phyloP scores from a whole-genome alignment of 495 filamentous ascomycete genomes.

The Neurospora hispaniola region DNA sequence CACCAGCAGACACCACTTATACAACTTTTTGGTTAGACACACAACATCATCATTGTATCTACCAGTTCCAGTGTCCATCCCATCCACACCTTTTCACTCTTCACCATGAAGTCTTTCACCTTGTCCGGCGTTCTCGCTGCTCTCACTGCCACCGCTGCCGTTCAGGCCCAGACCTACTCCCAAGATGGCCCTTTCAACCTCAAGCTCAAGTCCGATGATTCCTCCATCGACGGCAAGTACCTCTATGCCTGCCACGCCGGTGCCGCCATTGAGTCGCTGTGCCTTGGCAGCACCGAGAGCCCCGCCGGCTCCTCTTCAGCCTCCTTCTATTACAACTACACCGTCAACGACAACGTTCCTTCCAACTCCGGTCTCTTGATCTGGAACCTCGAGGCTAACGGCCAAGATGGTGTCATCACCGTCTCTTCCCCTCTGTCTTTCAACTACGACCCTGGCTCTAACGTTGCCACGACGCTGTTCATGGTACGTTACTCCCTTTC shows the following conservation, averaged over 20 bases:
- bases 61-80: not conserved
- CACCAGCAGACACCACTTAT: slow-evolving; percentile 3
- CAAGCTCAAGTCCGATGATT: slow-evolving; percentile 22
- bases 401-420: slow-evolving; percentile 17
- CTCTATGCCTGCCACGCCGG: slow-evolving; percentile 45
- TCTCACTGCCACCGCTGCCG: slow-evolving; percentile 16
- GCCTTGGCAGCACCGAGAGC: slow-evolving; percentile 20
- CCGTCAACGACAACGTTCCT: slow-evolving; percentile 19
- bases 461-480: slow-evolving; percentile 36
- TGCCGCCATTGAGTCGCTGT: slow-evolving; percentile 44
- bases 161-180: slow-evolving; percentile 23
- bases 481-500: slow-evolving; percentile 25
- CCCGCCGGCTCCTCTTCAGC: not conserved
- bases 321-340: slow-evolving; percentile 32
- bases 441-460: slow-evolving; percentile 30
- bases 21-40: not conserved
- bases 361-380: slow-evolving; percentile 25
- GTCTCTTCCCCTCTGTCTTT: slow-evolving; percentile 32
- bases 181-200: slow-evolving; percentile 35
- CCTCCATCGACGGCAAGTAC: slow-evolving; percentile 24
- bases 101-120: slow-evolving; percentile 11
- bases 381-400: slow-evolving; percentile 27
- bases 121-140: slow-evolving; percentile 4
- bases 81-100: slow-evolving; percentile 7
- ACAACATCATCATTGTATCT: slow-evolving; percentile 1